A percentile compares a stretch with the other conserved stretches of the same genome.
These are phyloP conservation scores for Ophiognomonia clavigignenti-juglandacearum DNA, from an alignment of 2,329 filamentous ascomycete species.

Conservation along the genomic window DNA sequence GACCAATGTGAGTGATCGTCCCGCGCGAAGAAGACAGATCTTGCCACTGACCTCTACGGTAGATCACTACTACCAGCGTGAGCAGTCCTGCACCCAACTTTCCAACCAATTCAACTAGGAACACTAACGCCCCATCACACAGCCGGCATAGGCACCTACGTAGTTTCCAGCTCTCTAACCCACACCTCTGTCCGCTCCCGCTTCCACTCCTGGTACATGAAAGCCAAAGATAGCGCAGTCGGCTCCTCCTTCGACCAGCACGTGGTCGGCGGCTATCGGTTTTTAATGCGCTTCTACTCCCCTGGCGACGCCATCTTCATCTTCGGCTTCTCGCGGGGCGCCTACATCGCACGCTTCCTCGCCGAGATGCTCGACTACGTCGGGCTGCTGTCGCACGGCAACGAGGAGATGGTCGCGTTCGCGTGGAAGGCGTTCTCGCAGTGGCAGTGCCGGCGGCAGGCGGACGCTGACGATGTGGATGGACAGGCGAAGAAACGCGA, in stretches of 20 bases:
- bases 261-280: conserved; percentile 77
- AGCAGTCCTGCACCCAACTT: conserved; percentile 19
- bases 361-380: conserved; percentile 84
- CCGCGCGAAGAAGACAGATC: not conserved
- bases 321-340: conserved; percentile 69
- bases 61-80: conserved; percentile 60
- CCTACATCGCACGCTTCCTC: conserved; percentile 69
- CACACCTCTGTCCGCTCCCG: conserved; percentile 52
- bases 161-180: conserved; percentile 54
- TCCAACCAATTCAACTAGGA: not conserved
- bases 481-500: conserved; percentile 46
- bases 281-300: conserved; percentile 69
- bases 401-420: conserved; percentile 80
- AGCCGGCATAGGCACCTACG: conserved; percentile 71
- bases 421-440: conserved; percentile 78
- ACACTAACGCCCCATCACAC: conserved; percentile 8
- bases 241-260: conserved; percentile 78
- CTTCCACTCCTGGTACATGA: conserved; percentile 62
- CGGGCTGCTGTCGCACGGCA: conserved; percentile 73
- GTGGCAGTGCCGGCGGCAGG: conserved; percentile 58
- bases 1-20: conserved; percentile 48
- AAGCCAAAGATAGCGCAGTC: conserved; percentile 74
- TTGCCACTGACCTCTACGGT: not conserved
- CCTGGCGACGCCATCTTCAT: conserved; percentile 63
- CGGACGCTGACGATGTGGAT: conserved; percentile 36